These are phyloP conservation scores for Fusarium sp. DNA, from an alignment of 2,329 filamentous ascomycete genomes.

Conservation along the genomic window DNA sequence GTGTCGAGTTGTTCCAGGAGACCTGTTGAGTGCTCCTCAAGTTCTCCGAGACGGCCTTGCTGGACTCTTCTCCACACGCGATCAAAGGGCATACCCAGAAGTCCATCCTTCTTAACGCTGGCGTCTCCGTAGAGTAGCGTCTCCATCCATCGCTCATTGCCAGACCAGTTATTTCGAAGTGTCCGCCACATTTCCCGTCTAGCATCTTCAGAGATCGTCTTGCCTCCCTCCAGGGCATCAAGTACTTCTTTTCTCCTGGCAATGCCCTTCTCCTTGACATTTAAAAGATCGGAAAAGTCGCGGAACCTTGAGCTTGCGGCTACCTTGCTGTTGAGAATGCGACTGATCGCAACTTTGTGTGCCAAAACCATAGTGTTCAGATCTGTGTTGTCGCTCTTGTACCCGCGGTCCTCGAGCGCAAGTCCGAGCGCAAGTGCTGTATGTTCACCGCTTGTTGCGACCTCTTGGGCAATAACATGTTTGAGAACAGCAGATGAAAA, in stretches of 20 bases:
- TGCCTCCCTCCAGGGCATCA: slow-evolving; percentile 45
- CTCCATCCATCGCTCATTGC: slow-evolving; percentile 78
- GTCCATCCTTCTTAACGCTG: slow-evolving; percentile 63
- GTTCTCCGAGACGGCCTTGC: slow-evolving; percentile 64
- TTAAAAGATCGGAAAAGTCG: slow-evolving; percentile 73
- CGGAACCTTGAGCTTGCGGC: slow-evolving; percentile 66
- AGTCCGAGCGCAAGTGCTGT: slow-evolving; percentile 64
- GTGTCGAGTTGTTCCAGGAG: slow-evolving; percentile 77
- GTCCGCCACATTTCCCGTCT: slow-evolving; percentile 66
- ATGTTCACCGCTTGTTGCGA: slow-evolving; percentile 51
- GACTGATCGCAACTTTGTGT: slow-evolving; percentile 74
- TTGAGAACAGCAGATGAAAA: slow-evolving; percentile 88
- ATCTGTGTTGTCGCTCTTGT: slow-evolving; percentile 61
- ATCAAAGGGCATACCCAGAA: slow-evolving; percentile 76
- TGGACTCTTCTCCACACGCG: slow-evolving; percentile 77
- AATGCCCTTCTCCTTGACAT: slow-evolving; percentile 69
- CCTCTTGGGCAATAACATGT: slow-evolving; percentile 65
- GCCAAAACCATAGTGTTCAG: slow-evolving; percentile 77
- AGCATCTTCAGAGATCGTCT: slow-evolving; percentile 54
- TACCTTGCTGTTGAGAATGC: slow-evolving; percentile 68
- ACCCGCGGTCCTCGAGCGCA: slow-evolving; percentile 69
- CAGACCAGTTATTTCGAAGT: slow-evolving; percentile 80
- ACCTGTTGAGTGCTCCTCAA: slow-evolving; percentile 62
- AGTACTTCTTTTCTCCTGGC: slow-evolving; percentile 62
- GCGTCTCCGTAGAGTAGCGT: slow-evolving; percentile 75